phyloP scores from a whole-genome alignment of 2,329 filamentous ascomycete genomes.

The Exophiala lecanii-corni region DNA sequence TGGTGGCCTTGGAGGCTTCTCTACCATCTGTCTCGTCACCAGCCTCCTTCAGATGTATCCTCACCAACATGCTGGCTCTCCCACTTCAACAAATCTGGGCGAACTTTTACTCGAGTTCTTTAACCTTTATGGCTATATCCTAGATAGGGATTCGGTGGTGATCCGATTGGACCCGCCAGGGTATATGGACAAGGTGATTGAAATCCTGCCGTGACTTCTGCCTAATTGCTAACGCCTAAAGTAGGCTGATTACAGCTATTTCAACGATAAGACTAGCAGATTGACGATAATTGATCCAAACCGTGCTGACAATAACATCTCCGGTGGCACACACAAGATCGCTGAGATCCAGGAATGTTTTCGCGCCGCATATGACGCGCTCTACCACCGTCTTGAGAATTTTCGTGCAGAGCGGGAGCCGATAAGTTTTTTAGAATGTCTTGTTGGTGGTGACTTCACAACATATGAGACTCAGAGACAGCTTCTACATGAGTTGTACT shows the following conservation, averaged over 20 bases:
- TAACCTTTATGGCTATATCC: slow-evolving; percentile 78
- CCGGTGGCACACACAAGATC: slow-evolving; percentile 75
- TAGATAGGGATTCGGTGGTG: slow-evolving; percentile 65
- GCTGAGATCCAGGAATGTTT: slow-evolving; percentile 65
- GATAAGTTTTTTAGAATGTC: slow-evolving; percentile 62
- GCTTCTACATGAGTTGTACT: slow-evolving; percentile 52
- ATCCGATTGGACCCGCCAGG: slow-evolving; percentile 72
- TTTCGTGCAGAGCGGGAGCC: slow-evolving; percentile 25
- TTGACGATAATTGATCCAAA: slow-evolving; percentile 92
- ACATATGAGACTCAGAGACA: slow-evolving; percentile 66
- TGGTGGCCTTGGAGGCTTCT: slow-evolving; percentile 89
- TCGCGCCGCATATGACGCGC: slow-evolving; percentile 53
- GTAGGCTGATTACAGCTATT: background rate
- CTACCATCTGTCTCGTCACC: slow-evolving; percentile 87
- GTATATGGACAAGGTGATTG: slow-evolving; percentile 67
- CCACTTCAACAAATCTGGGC: slow-evolving; percentile 56
- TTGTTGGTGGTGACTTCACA: slow-evolving; percentile 75
- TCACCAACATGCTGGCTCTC: slow-evolving; percentile 57
- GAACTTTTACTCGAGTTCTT: slow-evolving; percentile 83
- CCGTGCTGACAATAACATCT: slow-evolving; percentile 77
- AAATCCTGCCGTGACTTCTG: too few species aligned
- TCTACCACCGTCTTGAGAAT: slow-evolving; percentile 56
- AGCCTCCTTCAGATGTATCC: slow-evolving; percentile 81
- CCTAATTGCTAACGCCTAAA: slow-evolving; percentile 16
- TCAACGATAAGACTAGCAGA: slow-evolving; percentile 54